Conservation (phyloP, 106 monocot species). For the Triglochin maritima region DNA sequence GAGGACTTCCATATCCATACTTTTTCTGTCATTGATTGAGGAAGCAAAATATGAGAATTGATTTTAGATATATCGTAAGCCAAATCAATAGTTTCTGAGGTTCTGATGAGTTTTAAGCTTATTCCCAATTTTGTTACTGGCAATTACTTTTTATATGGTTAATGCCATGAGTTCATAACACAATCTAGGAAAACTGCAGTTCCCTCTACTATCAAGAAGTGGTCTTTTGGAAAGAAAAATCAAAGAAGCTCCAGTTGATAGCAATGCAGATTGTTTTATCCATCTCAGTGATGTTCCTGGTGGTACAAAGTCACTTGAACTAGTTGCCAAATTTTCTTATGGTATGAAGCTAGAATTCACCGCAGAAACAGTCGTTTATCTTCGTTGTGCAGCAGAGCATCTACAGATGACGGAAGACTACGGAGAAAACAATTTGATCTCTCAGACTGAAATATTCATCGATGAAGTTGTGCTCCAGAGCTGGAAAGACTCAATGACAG, state of each 20-base stretch:
- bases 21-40: no score
- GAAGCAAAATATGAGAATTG: no score
- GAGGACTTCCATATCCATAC: no score
- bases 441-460: constrained; percentile 14
- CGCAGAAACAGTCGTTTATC: constrained; percentile 9
- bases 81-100: not conserved
- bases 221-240: constrained; percentile 6
- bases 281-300: constrained; percentile 4
- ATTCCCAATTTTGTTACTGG: no score
- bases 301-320: constrained; percentile 13
- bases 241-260: constrained; percentile 1
- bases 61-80: no score
- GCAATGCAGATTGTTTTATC: not conserved
- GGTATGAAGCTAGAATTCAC: constrained; percentile 19
- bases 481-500: constrained; percentile 20
- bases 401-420: constrained; percentile 20
- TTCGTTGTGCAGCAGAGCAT: constrained; percentile 19
- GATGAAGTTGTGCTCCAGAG: constrained; percentile 14
- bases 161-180: not conserved
- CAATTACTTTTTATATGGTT: no score
- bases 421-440: constrained; percentile 13
- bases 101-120: not conserved
- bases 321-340: constrained; percentile 18
- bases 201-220: constrained; percentile 12
- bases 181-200: not conserved